Evolutionary conservation across 176 grass and related monocot species (phyloP), one percentile per base, ranked within the genome.

Genomic region (Oryza glumipatula): DNA sequence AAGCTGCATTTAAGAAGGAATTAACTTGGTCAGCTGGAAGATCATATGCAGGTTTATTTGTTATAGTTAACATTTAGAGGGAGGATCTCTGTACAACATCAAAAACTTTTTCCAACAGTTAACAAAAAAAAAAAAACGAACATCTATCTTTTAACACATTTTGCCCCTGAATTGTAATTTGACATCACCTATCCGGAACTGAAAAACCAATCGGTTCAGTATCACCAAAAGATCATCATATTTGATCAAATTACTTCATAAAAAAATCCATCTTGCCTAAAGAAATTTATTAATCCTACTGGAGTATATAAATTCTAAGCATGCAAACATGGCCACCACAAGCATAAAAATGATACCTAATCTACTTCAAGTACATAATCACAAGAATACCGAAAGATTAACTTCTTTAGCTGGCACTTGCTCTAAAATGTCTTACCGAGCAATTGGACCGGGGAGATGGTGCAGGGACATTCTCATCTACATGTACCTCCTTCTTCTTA

Each of bases 401-500:
- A 49, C 19, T 58, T 84, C 26, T 44, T 81, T 21, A 51, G 64
- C 41, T 28, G 32, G 14, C 30, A 70, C 2, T 81, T 45, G 8
- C 51, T 67, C 14, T 46, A 41, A 17, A 67, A 52, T 6, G 66
- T 24, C 65, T 77, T 87, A 92, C 93, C 44, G 87, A 87, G 77
- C 87, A 89, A 87, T 94, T 93, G 8, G 96, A 98, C 33, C 96
- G 89, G 11, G 93, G 93, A 67, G 96, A 95, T 51, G 95, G 95
- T n/a, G 93, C 89, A 51, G 93, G 89, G 33, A 92, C 89, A 77
- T 95, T 98, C 65, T 98, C 95, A 6, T 98, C 95, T 7, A 95
- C 80, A 64, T 98, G 91, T 39, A 98, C 91, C 68, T 98, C 95
- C 87, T 98, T 98, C 93, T 98, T 98, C 85, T 98, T 98, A 0